Conservation (phyloP, 352 stramenopile genomes). For the Phytophthora litchii region DNA sequence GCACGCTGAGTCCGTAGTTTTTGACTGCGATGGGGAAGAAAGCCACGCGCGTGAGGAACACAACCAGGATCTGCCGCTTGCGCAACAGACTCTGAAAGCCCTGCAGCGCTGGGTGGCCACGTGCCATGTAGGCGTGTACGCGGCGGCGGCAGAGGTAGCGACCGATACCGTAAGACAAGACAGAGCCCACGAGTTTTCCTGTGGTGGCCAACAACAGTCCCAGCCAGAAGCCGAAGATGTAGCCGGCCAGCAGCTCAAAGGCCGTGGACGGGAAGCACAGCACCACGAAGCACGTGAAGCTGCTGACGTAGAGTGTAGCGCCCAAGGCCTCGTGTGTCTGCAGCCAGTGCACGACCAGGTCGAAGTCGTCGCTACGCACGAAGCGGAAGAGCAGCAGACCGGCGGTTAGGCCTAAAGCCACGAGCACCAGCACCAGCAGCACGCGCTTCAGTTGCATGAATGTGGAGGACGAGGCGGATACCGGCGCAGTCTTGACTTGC, state of each 20-base stretch:
- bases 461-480: background rate
- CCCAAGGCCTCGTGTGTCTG: constrained; percentile 51
- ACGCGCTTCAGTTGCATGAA: constrained; percentile 25
- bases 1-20: constrained; percentile 85
- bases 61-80: constrained; percentile 71
- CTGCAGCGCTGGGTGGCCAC: constrained; percentile 70
- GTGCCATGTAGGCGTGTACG: constrained; percentile 70
- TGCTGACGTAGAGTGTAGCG: constrained; percentile 45
- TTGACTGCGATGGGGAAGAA: constrained; percentile 89
- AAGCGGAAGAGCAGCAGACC: constrained; percentile 41
- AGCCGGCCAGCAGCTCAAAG: constrained; percentile 79
- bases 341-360: constrained; percentile 54
- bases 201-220: constrained; percentile 61
- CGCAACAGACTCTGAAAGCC: constrained; percentile 68
- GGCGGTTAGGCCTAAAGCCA: constrained; percentile 28
- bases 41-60: constrained; percentile 79
- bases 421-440: constrained; percentile 21
- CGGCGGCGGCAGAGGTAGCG: constrained; percentile 65
- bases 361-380: constrained; percentile 54
- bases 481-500: background rate
- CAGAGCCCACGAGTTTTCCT: constrained; percentile 72
- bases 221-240: constrained; percentile 82
- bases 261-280: constrained; percentile 77
- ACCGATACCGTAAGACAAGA: constrained; percentile 73
- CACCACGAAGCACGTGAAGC: constrained; percentile 58